phyloP scores from a whole-genome alignment of 2,329 filamentous ascomycete genomes.

The Paraconiothyrium sp. region DNA sequence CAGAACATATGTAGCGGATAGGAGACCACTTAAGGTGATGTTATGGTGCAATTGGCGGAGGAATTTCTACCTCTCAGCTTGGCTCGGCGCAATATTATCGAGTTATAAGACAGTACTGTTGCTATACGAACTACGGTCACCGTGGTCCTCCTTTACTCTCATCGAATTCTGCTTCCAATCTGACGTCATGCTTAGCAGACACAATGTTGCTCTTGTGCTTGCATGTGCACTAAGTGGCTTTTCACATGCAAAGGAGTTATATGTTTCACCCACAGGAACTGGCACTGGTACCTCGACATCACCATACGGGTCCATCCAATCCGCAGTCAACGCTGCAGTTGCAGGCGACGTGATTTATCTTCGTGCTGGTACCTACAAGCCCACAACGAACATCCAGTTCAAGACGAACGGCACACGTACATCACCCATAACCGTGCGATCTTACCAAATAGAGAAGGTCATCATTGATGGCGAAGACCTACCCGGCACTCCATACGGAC shows the following conservation, averaged over 20 bases:
- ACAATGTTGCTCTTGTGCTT: background rate
- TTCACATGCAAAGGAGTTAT: slow-evolving; percentile 46
- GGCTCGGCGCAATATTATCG: background rate
- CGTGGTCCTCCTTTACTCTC: background rate
- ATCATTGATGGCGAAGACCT: slow-evolving; percentile 58
- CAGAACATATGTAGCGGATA: background rate
- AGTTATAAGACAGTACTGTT: background rate
- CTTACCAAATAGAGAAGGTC: slow-evolving; percentile 57
- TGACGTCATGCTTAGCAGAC: background rate
- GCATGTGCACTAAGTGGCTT: background rate
- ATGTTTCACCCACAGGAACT: slow-evolving; percentile 57
- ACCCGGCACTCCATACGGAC: slow-evolving; percentile 52
- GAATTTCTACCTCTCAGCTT: background rate
- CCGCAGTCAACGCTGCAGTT: slow-evolving; percentile 56
- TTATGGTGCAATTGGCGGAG: background rate
- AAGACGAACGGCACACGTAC: slow-evolving; percentile 51
- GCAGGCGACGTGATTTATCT: slow-evolving; percentile 60
- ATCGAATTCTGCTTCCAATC: background rate
- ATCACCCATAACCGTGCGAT: slow-evolving; percentile 54
- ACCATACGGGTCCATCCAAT: slow-evolving; percentile 59
- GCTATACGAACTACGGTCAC: background rate
- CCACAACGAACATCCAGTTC: slow-evolving; percentile 60
- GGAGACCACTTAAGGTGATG: background rate
- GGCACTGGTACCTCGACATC: slow-evolving; percentile 50
- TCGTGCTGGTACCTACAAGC: slow-evolving; percentile 57